Evolutionary conservation across 2,329 filamentous ascomycete species (phyloP).

Genomic region (Xylariaceae sp.): DNA sequence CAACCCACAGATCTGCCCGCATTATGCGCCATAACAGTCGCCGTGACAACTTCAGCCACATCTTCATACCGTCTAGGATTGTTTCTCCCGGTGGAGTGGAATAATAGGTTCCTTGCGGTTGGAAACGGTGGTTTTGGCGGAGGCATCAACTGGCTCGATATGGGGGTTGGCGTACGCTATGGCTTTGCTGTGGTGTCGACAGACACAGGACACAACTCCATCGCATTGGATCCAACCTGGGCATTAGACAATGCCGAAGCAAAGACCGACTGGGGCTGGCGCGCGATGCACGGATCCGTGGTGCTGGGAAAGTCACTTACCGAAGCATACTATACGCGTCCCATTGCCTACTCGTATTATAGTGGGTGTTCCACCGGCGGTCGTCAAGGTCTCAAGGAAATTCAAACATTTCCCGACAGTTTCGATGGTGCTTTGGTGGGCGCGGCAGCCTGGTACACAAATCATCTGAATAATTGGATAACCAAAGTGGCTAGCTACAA

Average conservation of each 20-base stretch:
- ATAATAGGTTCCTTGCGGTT: conserved; percentile 35
- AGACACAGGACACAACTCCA: conserved; percentile 42
- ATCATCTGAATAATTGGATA: conserved; percentile 42
- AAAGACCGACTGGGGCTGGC: conserved; percentile 38
- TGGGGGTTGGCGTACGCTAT: conserved; percentile 33
- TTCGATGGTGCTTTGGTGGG: conserved; percentile 56
- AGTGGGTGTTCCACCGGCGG: conserved; percentile 57
- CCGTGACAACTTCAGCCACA: conserved; percentile 31
- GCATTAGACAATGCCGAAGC: conserved; percentile 37
- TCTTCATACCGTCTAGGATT: conserved; percentile 38
- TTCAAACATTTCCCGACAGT: conserved; percentile 49
- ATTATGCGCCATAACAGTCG: conserved; percentile 38
- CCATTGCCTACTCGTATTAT: conserved; percentile 48
- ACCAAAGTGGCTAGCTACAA: conserved; percentile 46
- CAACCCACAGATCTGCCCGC: conserved; percentile 38
- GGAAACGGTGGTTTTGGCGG: conserved; percentile 40
- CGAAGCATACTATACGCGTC: conserved; percentile 44
- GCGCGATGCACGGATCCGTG: conserved; percentile 46
- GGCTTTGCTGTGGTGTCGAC: conserved; percentile 42
- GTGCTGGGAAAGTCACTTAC: conserved; percentile 45
- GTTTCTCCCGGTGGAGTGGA: conserved; percentile 39
- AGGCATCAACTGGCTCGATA: conserved; percentile 36
- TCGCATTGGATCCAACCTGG: conserved; percentile 34
- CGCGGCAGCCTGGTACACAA: conserved; percentile 47
- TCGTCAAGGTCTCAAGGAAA: conserved; percentile 52